Percentiles rank a stretch among this genome's conserved stretches.
These are phyloP conservation scores for Xylaria castorea DNA, from an alignment of 495 filamentous ascomycete species.

Conservation along the genomic window DNA sequence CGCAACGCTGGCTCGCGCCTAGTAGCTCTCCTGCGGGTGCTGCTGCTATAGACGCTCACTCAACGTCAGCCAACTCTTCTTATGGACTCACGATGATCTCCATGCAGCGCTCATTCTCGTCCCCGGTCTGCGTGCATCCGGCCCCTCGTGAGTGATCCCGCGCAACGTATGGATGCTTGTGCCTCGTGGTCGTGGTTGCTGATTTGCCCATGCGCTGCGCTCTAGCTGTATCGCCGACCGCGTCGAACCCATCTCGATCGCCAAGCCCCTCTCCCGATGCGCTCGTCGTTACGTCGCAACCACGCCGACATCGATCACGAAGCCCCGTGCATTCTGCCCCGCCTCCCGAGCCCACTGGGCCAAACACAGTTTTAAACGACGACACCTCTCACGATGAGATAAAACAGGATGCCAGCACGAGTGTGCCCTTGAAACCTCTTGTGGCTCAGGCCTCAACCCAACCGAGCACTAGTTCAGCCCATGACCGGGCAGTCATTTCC, in stretches of 20 bases:
- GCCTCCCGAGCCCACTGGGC: constrained; percentile 42
- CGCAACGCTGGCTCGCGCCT: constrained; percentile 33
- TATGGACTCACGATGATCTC: constrained; percentile 61
- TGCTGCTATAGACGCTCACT: constrained; percentile 35
- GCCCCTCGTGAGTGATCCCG: constrained; percentile 55
- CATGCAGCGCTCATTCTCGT: constrained; percentile 61
- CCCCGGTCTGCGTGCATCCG: constrained; percentile 58
- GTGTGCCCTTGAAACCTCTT: constrained; percentile 50
- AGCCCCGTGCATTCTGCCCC: constrained; percentile 47
- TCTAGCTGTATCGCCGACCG: constrained; percentile 46
- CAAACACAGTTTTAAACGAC: constrained; percentile 44
- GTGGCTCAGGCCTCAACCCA: constrained; percentile 50
- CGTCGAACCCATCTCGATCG: constrained; percentile 46
- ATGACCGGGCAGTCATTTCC: constrained; percentile 32
- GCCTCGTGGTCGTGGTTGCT: constrained; percentile 39
- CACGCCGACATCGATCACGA: constrained; percentile 50
- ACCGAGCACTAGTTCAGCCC: constrained; percentile 29
- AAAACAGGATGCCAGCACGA: constrained; percentile 47
- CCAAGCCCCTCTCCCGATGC: constrained; percentile 54
- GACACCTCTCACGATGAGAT: constrained; percentile 46
- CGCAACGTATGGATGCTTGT: constrained; percentile 19
- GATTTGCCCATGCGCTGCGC: constrained; percentile 36
- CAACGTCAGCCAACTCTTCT: constrained; percentile 28
- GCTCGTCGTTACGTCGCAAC: constrained; percentile 50
- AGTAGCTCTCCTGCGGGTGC: constrained; percentile 34